Conservation (phyloP, 768 basidiomycete genomes). For the Scleroderma citrinum region DNA sequence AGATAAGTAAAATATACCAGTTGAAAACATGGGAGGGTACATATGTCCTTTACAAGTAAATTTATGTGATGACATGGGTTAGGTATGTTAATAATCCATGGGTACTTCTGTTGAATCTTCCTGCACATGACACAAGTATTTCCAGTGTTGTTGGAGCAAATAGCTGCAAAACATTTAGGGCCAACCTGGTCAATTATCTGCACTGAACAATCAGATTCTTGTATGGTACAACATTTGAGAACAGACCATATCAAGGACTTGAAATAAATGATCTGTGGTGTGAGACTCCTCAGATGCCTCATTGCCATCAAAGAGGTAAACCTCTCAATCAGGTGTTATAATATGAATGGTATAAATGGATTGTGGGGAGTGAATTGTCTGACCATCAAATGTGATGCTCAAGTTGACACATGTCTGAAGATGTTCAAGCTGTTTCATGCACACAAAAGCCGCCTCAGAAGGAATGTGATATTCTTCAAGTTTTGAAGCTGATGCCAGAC, state of each 20-base stretch:
- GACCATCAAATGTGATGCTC: slow-evolving; percentile 22
- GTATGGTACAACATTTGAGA: not conserved
- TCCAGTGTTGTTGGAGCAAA: slow-evolving; percentile 17
- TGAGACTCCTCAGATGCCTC: slow-evolving; percentile 17
- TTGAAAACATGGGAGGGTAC: too few relatives aligned
- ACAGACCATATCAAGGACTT: slow-evolving; percentile 4
- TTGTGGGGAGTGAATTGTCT: slow-evolving; percentile 17
- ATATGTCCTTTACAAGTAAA: slow-evolving; percentile 9
- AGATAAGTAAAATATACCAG: too few relatives aligned
- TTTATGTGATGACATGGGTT: slow-evolving; percentile 16
- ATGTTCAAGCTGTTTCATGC: slow-evolving; percentile 6
- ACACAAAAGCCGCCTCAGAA: slow-evolving; percentile 16
- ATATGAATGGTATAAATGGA: too few relatives aligned
- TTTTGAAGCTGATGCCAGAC: slow-evolving; percentile 16
- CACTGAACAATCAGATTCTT: not conserved
- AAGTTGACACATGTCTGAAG: slow-evolving; percentile 12
- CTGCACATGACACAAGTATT: slow-evolving; percentile 13
- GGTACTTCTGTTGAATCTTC: slow-evolving; percentile 1
- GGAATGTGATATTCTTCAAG: slow-evolving; percentile 21
- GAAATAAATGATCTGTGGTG: slow-evolving; percentile 13
- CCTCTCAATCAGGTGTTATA: slow-evolving; percentile 6
- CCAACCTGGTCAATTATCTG: slow-evolving; percentile 17
- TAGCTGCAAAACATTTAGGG: not conserved
- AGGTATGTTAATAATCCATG: slow-evolving; percentile 11
- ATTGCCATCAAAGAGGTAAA: slow-evolving; percentile 16